Evolutionary conservation across 176 grass and related monocot species (phyloP).

Genomic region (Themeda triandra): DNA sequence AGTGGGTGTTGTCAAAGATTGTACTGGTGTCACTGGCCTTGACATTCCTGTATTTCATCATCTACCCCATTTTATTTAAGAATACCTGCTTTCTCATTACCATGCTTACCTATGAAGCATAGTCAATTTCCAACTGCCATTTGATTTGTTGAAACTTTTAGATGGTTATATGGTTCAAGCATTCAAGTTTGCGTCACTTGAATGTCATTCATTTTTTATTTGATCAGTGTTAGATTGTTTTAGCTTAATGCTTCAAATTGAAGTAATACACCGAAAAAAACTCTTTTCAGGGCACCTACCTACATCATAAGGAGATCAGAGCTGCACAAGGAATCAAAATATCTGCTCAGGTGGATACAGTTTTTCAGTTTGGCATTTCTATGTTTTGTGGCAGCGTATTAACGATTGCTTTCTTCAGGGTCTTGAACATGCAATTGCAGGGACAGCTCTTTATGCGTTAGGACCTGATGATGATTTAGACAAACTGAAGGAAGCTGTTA

Average conservation of each 20-base stretch:
- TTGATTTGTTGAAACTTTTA: neutral
- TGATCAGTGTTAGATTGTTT: neutral
- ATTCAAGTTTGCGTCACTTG: constrained; percentile 1
- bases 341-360: constrained; percentile 71
- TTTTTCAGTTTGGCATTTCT: neutral
- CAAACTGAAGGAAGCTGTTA: constrained; percentile 62
- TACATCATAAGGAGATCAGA: constrained; percentile 88
- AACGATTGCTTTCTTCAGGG: constrained; percentile 47
- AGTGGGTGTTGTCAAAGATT: neutral
- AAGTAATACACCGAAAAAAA: constrained; percentile 6
- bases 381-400: neutral
- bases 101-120: neutral
- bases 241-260: constrained; percentile 14
- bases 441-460: constrained; percentile 79
- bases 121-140: neutral
- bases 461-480: constrained; percentile 65
- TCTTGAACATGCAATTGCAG: constrained; percentile 89
- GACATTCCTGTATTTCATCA: constrained; percentile 7
- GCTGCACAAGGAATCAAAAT: constrained; percentile 95
- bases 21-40: neutral
- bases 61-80: neutral
- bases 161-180: neutral
- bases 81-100: neutral
- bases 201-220: neutral
- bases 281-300: constrained; percentile 64